Evolutionary conservation across 495 filamentous ascomycete genomes (phyloP), one percentile per base, ranked within the genome.

Genomic region (Cercophora newfieldiana): DNA sequence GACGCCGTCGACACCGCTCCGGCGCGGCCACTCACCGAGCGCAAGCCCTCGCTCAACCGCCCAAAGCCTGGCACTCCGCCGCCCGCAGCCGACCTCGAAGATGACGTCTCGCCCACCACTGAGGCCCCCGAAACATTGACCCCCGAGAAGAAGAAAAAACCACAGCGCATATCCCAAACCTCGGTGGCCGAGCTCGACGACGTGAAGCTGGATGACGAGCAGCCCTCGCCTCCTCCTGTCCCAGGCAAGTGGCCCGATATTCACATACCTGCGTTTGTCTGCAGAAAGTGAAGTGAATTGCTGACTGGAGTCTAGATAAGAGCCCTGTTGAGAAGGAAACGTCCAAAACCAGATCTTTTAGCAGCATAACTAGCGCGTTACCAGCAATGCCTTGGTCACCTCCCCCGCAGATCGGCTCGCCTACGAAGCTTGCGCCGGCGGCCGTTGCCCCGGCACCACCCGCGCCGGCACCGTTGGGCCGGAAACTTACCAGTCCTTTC

Each of bases 401-500:
- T 26, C 75, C 78, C 4, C 64, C 77, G 51, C 67, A 19, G 7
- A 74, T 33, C 60, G 78, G 81, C 48, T 68, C 77, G 28, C 76
- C 72, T 0, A 68, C 74, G 44, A 80, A 75, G 72, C 73, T 59
- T 59, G 61, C 71, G 0, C 74, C 67, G 68, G 71, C 69, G 64
- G 64, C 61, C 72, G 67, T 59, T 55, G 65, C 57, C 28, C 65
- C 79, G 48, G 70, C 78, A 58, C 77, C 84, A 29, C 71, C 75
- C 49, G 75, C 83, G 28, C 58, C 83, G 31, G 77, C 78, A 3
- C 65, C 80, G 18, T 69, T 81, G 33, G 70, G 81, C 31, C 83
- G 90, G 74, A 94, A 92, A 73, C 79, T 91, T 24, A 91, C 88
- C 50, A 88, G 90, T 63, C 92, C 92, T 0, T 96, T 94, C 66